Base-by-base conservation (phyloP, 2,329 filamentous ascomycete genomes). In the Annulohypoxylon truncatum region DNA sequence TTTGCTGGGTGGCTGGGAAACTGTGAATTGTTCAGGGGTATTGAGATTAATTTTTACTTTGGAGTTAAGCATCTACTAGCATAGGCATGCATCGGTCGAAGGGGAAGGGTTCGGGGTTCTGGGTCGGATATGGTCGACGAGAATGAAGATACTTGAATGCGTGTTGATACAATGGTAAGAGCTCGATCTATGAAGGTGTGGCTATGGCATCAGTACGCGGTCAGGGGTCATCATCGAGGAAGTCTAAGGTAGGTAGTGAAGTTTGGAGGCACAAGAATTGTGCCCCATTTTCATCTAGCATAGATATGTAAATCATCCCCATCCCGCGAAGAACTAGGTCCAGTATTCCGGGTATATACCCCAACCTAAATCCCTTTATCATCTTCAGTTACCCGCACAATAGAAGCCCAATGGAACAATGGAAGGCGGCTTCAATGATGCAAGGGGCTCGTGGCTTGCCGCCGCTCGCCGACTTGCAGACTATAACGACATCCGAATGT, bases 331-430 rank as follows among this genome's bases (percentile, higher is more conserved):
- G 46, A 46, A 58, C 26, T 13, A 60, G 26, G 46, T 26, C 24
- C 38, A 48, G 58, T 40, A 38, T 58, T 56, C 35, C 56, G 50
- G 59, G 61, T 61, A 66, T 66, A 61, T 56, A 52, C 50, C 31
- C 50, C 40, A 29, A 50, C 58, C 46, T 48, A 48, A 42, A 29
- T 42, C 31, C 35, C 33, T 31, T 35, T 44, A 28, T 55, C 51
- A 26, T 52, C 64, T 68, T 67, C 64, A 57, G 31, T 22, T 61
- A 68, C 58, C 62, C 67, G 63, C 51, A 42, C 61, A 70, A 58
- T 72, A 67, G 68, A 71, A 70, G 64, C 61, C 47, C 50, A 22
- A 71, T 72, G 59, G 70, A 68, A 72, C 59, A 62, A 65, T 62
- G 26, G 61, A 60, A 70, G 68, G 68, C 33, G 42, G 28, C 24